A percentile compares a stretch with the other conserved stretches of the same genome.
phyloP scores from a whole-genome alignment of 2,329 filamentous ascomycete species.

The Ambrosiella cleistominuta region DNA sequence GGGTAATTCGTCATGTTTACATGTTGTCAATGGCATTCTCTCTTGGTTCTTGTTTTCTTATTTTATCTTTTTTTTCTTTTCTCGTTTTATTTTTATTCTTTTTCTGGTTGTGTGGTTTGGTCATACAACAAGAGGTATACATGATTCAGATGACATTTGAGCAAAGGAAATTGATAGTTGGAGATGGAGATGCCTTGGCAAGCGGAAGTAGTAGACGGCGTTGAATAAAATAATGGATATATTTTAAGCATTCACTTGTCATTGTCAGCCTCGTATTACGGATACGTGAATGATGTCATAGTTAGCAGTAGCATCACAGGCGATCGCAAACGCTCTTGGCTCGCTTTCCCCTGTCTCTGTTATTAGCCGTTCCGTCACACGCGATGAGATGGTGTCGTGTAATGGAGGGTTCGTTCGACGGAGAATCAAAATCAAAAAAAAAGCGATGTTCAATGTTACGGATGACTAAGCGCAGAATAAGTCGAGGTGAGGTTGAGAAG shows the following conservation, averaged over 20 bases:
- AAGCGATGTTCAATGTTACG: no score
- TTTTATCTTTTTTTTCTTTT: background rate
- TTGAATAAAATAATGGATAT: conserved; percentile 7
- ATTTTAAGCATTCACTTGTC: background rate
- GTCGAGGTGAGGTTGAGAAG: no score
- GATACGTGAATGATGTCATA: background rate
- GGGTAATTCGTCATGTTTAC: conserved; percentile 5
- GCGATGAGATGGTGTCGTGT: background rate
- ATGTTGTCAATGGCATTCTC: conserved; percentile 5
- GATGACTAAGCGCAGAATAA: no score
- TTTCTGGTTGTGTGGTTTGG: background rate
- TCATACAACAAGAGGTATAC: background rate
- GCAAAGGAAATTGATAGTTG: no score
- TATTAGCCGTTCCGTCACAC: no score
- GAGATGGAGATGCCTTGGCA: background rate
- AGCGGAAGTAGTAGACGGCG: background rate
- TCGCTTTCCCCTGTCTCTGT: no score
- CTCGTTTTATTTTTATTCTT: background rate
- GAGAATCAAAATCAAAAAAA: background rate
- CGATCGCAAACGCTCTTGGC: background rate
- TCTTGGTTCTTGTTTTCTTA: background rate
- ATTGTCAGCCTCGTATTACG: no score
- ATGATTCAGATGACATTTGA: background rate
- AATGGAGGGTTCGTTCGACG: background rate
- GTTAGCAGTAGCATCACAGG: background rate